Evolutionary conservation across 345 rosid species (phyloP), one percentile per base, ranked within the genome.

Genomic region (Hirschfeldia incana): DNA sequence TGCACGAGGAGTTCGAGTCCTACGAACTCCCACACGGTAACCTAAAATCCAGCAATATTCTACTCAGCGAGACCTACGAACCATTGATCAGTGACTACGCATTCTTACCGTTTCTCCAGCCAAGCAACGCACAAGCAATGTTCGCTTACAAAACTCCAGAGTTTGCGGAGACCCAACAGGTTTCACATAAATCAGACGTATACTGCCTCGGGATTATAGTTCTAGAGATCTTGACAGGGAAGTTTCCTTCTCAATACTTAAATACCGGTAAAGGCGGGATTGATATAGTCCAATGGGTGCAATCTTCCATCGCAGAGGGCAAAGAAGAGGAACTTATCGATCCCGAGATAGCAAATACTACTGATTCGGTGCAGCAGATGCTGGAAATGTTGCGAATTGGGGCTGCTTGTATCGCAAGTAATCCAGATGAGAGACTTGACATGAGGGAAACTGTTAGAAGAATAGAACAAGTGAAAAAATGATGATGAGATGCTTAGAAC

Each of bases 1-100:
- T 94, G 39, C 93, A 88, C 13, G 32, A 85, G 4, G 90, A 92
- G 77, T 86, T 87, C 32, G 70, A 83, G 10, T 77, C 91, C 1
- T 80, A 78, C 58, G 88, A 85, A 8, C 80, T 94, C 16, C 94
- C 97, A 6, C 99, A 94, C 34, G 97, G 98, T 33, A 94, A 92
- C 75, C 92, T 94, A 70, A 94, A 92, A 77, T 92, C 97, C 6
- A 91, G 97, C 86, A 92, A 94, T 34, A 78, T 94, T 33, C 88
- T 94, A 27, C 76, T 94, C 21, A 70, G 73, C 0, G 81, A 81
- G 11, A 79, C 82, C 60, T 88, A 86, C 32, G 92, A 89, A 27
- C 91, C 98, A 8, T 27, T 88, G 60, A 79, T 92, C 21, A 82
- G 81, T 4, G 98, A 94, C 81, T 91, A 84, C 55, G 94, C 95